These are phyloP conservation scores for Cyberlindnera veronae DNA, from an alignment of 805 yeast genomes.

Conservation along the genomic window DNA sequence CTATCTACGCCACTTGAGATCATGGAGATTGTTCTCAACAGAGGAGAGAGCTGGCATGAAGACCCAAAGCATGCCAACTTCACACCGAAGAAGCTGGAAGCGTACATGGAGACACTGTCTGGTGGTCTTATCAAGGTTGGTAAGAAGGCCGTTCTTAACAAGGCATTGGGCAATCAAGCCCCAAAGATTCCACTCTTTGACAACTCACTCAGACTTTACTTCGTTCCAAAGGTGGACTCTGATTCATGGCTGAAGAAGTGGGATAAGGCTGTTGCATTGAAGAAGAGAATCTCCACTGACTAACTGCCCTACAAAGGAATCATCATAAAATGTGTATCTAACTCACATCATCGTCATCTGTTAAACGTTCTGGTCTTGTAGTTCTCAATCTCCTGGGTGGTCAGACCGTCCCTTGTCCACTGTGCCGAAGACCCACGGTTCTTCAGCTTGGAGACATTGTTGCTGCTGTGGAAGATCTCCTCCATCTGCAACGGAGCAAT, in stretches of 20 bases:
- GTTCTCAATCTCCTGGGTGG: slow-evolving; percentile 43
- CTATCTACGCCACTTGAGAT: slow-evolving; percentile 61
- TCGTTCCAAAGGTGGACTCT: slow-evolving; percentile 72
- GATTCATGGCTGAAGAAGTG: slow-evolving; percentile 63
- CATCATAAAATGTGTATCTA: neutral
- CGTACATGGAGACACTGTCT: slow-evolving; percentile 73
- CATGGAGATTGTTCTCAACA: slow-evolving; percentile 53
- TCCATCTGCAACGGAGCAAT: slow-evolving; percentile 66
- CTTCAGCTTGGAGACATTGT: slow-evolving; percentile 45
- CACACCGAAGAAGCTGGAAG: slow-evolving; percentile 54
- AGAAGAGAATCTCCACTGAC: slow-evolving; percentile 34
- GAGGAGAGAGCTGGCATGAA: slow-evolving; percentile 69
- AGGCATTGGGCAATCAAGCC: slow-evolving; percentile 55
- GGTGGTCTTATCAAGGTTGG: slow-evolving; percentile 90
- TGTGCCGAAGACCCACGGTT: slow-evolving; percentile 48
- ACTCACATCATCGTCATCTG: slow-evolving; percentile 3
- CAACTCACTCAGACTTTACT: slow-evolving; percentile 62
- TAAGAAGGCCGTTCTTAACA: slow-evolving; percentile 63
- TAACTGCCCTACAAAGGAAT: neutral
- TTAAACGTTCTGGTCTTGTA: slow-evolving; percentile 35
- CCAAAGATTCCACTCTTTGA: slow-evolving; percentile 80
- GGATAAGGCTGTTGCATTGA: slow-evolving; percentile 58
- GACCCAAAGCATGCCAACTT: slow-evolving; percentile 59
- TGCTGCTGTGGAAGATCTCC: slow-evolving; percentile 55
- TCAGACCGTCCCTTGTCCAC: slow-evolving; percentile 46